A percentile compares a stretch with the other conserved stretches of the same genome.
These are phyloP conservation scores for Calonectria naviculata DNA, from an alignment of 2,329 filamentous ascomycete genomes.

Conservation along the genomic window DNA sequence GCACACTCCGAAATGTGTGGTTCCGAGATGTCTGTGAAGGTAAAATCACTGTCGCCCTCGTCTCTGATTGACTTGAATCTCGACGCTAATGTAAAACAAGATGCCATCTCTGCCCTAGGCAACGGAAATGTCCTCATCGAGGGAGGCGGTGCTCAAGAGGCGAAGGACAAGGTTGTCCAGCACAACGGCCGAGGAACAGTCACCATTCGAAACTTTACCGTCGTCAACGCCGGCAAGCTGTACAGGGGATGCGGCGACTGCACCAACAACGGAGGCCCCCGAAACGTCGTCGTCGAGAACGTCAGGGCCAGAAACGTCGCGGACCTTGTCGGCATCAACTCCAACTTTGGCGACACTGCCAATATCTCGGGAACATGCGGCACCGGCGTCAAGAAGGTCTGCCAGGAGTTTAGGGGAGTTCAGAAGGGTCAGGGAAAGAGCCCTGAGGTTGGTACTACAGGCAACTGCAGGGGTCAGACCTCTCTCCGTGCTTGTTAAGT, in stretches of 20 bases:
- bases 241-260: slow-evolving; percentile 40
- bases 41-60: too few species aligned
- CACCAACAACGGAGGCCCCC: slow-evolving; percentile 39
- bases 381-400: slow-evolving; percentile 35
- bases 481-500: slow-evolving; percentile 16
- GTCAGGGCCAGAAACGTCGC: slow-evolving; percentile 37
- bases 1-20: slow-evolving; percentile 49
- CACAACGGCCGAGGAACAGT: slow-evolving; percentile 38
- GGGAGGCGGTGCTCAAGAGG: slow-evolving; percentile 37
- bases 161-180: slow-evolving; percentile 38
- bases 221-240: slow-evolving; percentile 36
- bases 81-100: too few species aligned
- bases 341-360: slow-evolving; percentile 37
- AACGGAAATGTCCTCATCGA: slow-evolving; percentile 11
- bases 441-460: slow-evolving; percentile 1
- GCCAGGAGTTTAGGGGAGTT: slow-evolving; percentile 34
- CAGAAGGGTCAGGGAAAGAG: slow-evolving; percentile 16
- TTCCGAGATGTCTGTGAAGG: slow-evolving; percentile 50
- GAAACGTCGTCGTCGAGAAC: slow-evolving; percentile 23
- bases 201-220: slow-evolving; percentile 35
- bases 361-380: slow-evolving; percentile 34
- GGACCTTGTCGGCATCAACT: slow-evolving; percentile 39
- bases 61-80: too few species aligned
- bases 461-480: slow-evolving; percentile 20
- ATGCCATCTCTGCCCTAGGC: slow-evolving; percentile 18